Evolutionary conservation across 2,329 filamentous ascomycete genomes (phyloP), one percentile per base, ranked within the genome.

Genomic region (Claviceps paspali): DNA sequence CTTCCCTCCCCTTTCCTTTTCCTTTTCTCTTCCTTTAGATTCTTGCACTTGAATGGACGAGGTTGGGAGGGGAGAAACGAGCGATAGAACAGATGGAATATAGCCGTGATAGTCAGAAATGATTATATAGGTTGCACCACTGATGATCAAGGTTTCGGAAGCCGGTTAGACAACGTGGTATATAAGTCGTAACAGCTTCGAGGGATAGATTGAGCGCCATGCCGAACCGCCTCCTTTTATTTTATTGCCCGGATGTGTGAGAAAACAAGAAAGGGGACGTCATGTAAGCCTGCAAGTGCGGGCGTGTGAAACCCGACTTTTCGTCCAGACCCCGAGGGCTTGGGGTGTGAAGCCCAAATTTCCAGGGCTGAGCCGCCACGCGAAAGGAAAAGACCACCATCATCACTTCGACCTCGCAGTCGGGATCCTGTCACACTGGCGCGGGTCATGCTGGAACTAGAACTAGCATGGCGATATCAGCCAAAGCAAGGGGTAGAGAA

Each of bases 281-380:
- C 19, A 31, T 37, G 29, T 31, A 36, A 40, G 31, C 18, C 33
- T 31, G 24, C 17, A 22, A 36, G 29, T 9, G 19, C 29, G 24
- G n/a, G 14, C 22, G 14, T 27, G 35, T 36, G 38, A 29, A 28
- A 36, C 33, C 33, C 38, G 29, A 39, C 27, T 32, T 35, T 21
- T 35, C 26, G 24, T 29, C 26, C 19, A 29, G 18, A 9, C 23
- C 34, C 26, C 14, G 8, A 28, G n/a, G 28, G 17, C 9, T 19
- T 30, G 22, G 15, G 27, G 28, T 23, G 28, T 26, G 29, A 6
- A 18, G 35, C 10, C 29, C 33, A 40, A 19, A 33, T 18, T 17
- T 14, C 26, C 29, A 14, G 30, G 35, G 39, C 35, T 41, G 28
- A 41, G 35, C 35, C 35, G 39, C 39, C 35, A 41, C 35, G 35